A percentile compares a stretch with the other conserved stretches of the same genome.
Conservation (phyloP, 495 filamentous ascomycete species). For the Evernia prunastri region DNA sequence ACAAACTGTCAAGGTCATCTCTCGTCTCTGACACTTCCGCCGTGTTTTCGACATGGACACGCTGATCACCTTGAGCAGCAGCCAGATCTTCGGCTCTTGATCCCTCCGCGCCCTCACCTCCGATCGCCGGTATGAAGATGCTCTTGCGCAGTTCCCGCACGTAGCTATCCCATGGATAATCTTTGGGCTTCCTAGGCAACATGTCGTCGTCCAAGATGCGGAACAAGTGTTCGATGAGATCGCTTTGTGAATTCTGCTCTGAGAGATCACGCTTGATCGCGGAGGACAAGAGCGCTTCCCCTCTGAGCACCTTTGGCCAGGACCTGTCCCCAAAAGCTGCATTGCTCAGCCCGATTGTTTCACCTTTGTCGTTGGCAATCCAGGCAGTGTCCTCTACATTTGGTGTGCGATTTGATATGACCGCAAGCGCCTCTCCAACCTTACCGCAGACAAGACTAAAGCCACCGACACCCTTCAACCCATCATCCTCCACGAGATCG, state of each 20-base stretch:
- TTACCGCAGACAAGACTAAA: slow-evolving; percentile 89
- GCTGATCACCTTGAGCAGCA: slow-evolving; percentile 31
- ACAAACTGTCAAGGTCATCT: slow-evolving; percentile 50
- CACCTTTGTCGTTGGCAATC: slow-evolving; percentile 57
- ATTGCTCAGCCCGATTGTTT: slow-evolving; percentile 80
- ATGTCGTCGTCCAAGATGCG: slow-evolving; percentile 63
- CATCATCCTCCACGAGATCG: slow-evolving; percentile 58
- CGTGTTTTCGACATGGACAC: slow-evolving; percentile 18
- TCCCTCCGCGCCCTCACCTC: slow-evolving; percentile 41
- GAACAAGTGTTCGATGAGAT: slow-evolving; percentile 65
- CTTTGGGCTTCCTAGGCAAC: slow-evolving; percentile 53
- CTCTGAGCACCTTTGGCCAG: slow-evolving; percentile 78
- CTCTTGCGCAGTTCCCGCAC: slow-evolving; percentile 64
- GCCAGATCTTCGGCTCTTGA: slow-evolving; percentile 49
- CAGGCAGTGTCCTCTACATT: slow-evolving; percentile 57
- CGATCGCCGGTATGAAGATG: slow-evolving; percentile 77
- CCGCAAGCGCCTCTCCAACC: slow-evolving; percentile 68
- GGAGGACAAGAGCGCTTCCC: slow-evolving; percentile 43
- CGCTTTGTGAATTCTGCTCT: slow-evolving; percentile 49
- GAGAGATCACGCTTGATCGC: slow-evolving; percentile 44
- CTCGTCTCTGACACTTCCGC: slow-evolving; percentile 25
- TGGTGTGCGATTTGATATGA: slow-evolving; percentile 83
- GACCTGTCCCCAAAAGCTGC: slow-evolving; percentile 62
- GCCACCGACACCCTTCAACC: slow-evolving; percentile 71
- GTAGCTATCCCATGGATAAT: slow-evolving; percentile 60